phyloP scores from a whole-genome alignment of 805 yeast genomes.

The Kuraishia piskuri region DNA sequence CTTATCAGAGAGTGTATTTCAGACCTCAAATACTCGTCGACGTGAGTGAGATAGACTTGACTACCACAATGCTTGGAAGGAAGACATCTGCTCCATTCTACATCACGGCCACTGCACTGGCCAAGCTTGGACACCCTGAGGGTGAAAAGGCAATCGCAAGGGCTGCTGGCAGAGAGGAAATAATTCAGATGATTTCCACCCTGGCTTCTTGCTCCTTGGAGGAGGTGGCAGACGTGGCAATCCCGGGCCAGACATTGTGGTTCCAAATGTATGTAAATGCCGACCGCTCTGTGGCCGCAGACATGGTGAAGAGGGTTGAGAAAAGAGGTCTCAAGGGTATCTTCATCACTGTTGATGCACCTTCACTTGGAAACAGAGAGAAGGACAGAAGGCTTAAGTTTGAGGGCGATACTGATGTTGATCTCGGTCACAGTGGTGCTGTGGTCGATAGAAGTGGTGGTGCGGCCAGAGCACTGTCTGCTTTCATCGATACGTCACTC shows the following conservation, averaged over 20 bases:
- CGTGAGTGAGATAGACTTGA: conserved; percentile 61
- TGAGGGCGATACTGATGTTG: conserved; percentile 36
- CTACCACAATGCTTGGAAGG: conserved; percentile 72
- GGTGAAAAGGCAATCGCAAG: conserved; percentile 84
- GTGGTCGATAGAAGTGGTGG: conserved; percentile 66
- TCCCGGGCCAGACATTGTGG: conserved; percentile 73
- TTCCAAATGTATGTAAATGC: conserved; percentile 78
- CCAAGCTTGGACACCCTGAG: conserved; percentile 85
- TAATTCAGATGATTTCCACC: conserved; percentile 89
- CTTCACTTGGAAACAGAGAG: conserved; percentile 84
- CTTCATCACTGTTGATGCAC: conserved; percentile 90
- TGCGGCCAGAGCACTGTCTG: conserved; percentile 79
- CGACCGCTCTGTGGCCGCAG: conserved; percentile 56
- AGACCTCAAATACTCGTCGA: conserved; percentile 78
- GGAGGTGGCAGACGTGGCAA: conserved; percentile 69
- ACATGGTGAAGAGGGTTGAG: conserved; percentile 65
- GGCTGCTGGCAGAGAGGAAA: conserved; percentile 64
- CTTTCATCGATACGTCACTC: conserved; percentile 68
- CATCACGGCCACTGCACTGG: conserved; percentile 86
- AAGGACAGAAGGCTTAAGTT: conserved; percentile 73
- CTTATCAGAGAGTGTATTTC: conserved; percentile 83
- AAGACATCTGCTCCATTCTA: conserved; percentile 72
- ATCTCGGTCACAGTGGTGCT: conserved; percentile 32
- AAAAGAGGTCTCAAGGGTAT: conserved; percentile 69
- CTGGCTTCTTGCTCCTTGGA: conserved; percentile 83